Evolutionary conservation across 257 asterid species (phyloP), one percentile per base, ranked within the genome.

Genomic region (Apocynum venetum): DNA sequence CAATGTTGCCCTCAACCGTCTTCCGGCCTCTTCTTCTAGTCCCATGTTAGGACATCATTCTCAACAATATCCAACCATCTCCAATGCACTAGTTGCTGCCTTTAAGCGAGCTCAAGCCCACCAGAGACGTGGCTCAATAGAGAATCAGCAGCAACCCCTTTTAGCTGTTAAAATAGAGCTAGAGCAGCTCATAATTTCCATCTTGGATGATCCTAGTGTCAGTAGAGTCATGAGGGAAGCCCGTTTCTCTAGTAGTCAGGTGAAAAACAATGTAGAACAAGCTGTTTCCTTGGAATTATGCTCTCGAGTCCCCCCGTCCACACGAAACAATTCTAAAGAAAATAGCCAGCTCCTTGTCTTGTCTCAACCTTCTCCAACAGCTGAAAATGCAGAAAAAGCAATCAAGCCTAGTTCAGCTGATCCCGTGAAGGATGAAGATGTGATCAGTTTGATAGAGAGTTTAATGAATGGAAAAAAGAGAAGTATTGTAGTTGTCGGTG

Each of bases 41-140:
- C 88, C 91, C 77, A 82, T 87, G 76, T 36, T 88, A 9, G 82
- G 78, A 35, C 82, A 78, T 40, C 88, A 84, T 20, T 31, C 79
- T 4, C 90, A 78, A 3, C 72, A 80, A n/a, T 57, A 57, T 75
- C 97, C 96, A 1, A 78, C 96, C 41, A 87, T 92, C 74, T 92
- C 98, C 74, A 90, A 94, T 83, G 97, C 97, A 0, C 96, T 94
- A 6, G 97, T 89, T 2, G 98, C 97, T 1, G 97, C 98, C 60
- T 94, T 94, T 86, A 94, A 94, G 81, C 82, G 98, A n/a, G 98
- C 98, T 17, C 98, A 93, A 76, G 96, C 98, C 70, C 93, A 93
- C 82, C 96, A 93, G 77, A 86, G 97, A 52, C 94, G 97, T 2
- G 97, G 97, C 70, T 84, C 94, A 0, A 76, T 84, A 5, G 97